Evolutionary conservation across 345 rosid species (phyloP).

Genomic region (Orychophragmus violaceus): DNA sequence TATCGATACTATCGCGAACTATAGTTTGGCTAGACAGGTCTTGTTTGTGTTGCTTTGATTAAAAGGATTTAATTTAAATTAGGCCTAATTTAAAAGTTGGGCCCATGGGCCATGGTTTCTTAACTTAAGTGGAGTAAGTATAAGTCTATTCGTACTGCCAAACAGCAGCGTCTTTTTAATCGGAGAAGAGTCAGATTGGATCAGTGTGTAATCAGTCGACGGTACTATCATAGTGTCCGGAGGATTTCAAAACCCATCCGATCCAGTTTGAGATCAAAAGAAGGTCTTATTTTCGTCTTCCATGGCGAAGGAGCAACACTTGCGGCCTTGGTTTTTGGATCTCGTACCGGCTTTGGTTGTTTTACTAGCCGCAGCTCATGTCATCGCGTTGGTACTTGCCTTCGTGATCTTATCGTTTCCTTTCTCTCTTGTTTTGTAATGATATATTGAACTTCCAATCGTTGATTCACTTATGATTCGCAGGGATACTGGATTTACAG

Average conservation of each 20-base stretch:
- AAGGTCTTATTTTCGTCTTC: neutral
- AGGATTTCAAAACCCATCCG: neutral
- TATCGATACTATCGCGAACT: too few relatives aligned
- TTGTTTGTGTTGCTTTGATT: too few relatives aligned
- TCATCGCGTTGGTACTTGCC: constrained; percentile 57
- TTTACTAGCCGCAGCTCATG: constrained; percentile 71
- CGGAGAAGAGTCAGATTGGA: constrained; percentile 13
- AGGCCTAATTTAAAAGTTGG: too few relatives aligned
- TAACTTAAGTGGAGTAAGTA: neutral
- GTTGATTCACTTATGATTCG: neutral
- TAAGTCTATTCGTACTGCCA: constrained; percentile 2
- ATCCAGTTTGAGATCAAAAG: neutral
- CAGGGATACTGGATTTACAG: constrained; percentile 84
- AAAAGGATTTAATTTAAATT: too few relatives aligned
- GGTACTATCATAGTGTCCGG: neutral
- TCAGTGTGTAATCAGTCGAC: neutral
- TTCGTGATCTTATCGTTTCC: neutral
- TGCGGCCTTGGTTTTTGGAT: constrained; percentile 69
- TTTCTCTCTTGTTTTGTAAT: neutral
- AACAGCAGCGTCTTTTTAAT: neutral
- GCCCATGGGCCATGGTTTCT: constrained; percentile 16
- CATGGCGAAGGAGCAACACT: constrained; percentile 47
- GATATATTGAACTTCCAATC: neutral
- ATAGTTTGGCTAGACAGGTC: too few relatives aligned
- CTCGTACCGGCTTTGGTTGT: constrained; percentile 56